Percentiles rank a stretch among this genome's conserved stretches.
Evolutionary conservation across 768 basidiomycete genomes (phyloP).

Genomic region (Panus rudis): DNA sequence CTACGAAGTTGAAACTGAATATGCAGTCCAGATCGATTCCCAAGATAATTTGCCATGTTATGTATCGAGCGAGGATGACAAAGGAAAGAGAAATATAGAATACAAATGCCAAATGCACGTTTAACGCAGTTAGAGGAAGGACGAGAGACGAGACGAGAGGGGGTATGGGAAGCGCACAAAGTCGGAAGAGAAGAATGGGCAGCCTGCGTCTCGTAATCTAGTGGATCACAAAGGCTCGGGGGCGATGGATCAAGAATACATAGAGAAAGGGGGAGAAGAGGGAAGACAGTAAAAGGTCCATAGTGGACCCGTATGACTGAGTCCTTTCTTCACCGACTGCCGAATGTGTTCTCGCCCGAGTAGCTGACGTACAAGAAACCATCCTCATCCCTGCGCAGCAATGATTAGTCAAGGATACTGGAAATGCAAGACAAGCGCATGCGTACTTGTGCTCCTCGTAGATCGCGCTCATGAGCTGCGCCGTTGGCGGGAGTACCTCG

Average conservation of each 20-base stretch:
- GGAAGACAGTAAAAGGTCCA: background rate
- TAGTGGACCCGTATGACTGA: background rate
- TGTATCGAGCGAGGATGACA: background rate
- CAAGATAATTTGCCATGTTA: too few species aligned
- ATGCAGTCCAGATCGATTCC: too few species aligned
- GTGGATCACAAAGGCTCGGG: too few species aligned
- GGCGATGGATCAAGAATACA: background rate
- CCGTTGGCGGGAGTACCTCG: constrained; percentile 96
- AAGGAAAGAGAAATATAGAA: background rate
- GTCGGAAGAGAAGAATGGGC: too few species aligned
- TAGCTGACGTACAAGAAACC: constrained; percentile 98
- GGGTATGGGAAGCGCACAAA: too few species aligned
- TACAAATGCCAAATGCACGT: too few species aligned
- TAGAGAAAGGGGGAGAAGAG: background rate
- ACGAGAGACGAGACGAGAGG: too few species aligned
- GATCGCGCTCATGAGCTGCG: constrained; percentile 96
- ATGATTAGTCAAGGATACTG: constrained; percentile 2
- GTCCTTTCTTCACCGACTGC: constrained; percentile 26
- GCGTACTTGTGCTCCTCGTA: constrained; percentile 99
- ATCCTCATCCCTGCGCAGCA: constrained; percentile 82
- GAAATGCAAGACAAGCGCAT: background rate
- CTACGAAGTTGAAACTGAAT: too few species aligned
- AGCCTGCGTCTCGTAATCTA: too few species aligned
- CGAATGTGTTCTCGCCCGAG: constrained; percentile 97
- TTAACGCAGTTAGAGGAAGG: too few species aligned